Base-by-base conservation (phyloP, 179 eudicot genomes). In the Camellia oleifera region DNA sequence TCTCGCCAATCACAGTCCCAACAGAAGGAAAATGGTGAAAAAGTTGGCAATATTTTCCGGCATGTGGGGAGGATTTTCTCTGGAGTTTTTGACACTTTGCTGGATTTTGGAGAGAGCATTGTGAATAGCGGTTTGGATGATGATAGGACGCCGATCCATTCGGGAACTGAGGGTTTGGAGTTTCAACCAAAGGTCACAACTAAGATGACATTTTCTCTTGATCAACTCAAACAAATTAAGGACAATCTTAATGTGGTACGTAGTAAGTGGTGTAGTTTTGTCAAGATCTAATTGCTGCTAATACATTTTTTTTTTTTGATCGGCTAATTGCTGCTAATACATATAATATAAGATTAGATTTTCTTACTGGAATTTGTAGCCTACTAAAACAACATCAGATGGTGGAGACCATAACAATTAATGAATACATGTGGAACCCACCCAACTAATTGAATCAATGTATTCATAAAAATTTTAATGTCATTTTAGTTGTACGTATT, bases 81-180 rank as follows among this genome's bases (percentile, higher is more conserved):
- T 52, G 76, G 85, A 46, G 78, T 84, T 44, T 67, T 80, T 23
- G 81, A 89, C 61, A 85, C 94, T 3, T 62, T 80, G 11, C 7
- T 69, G 46, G 94, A 92, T 80, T 87, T 88, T 65, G 89, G 85
- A 46, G 88, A 88, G 91, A 86, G 91, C 75, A 18, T 92, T 50
- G 65, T 89, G 74, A 89, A 86, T 81, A 87, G 91, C 66, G 84
- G 83, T 62, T 62, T 87, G 7, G 86, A 87, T 74, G 97, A 92
- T 83, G 89, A 85, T 58, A 80, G 46, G 76, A 81, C 89, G 7
- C 85, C 94, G 46, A 83, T 92, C 12, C 79, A 92, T 52, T 92
- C 97, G 0, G 90, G 86, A 15, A 81, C 44, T 18, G 83, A 77
- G 2, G 88, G 83, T 5, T 87, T 87, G 48, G 91, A 88, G 83